Evolutionary conservation across 2,329 filamentous ascomycete species (phyloP), one percentile per base, ranked within the genome.

Genomic region (Didymella pomorum): DNA sequence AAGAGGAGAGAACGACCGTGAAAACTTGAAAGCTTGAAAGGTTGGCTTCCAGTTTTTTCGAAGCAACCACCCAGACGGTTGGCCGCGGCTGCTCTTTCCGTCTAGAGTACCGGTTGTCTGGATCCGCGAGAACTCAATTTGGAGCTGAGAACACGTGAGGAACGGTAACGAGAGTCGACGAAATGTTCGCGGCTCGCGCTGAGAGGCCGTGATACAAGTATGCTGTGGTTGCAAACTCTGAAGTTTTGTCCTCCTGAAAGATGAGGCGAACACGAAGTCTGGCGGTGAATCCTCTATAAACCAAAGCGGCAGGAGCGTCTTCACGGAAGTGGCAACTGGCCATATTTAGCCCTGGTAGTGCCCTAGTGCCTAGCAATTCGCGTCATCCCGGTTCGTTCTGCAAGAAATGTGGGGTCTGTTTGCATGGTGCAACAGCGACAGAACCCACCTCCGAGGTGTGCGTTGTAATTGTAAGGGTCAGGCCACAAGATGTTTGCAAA

Each of bases 281-380:
- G 52, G 53, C 21, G 57, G 56, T 54, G 53, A 50, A 41, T 20
- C 52, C 21, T 21, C 53, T 47, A 53, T 20, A 12, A 47, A 61
- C 57, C 29, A 49, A 66, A 65, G 49, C 25, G 58, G 63, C 46
- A 69, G 53, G 62, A 62, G 65, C 50, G 56, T 55, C 53, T 45
- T 39, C 33, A 44, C 33, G 37, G 52, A 62, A 62, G 66, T 48
- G 41, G 33, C 49, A 44, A 51, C n/a, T 52, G 35, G 55, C 59
- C 54, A 68, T 65, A 69, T 66, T 58, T 66, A 69, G 64, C 53
- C 51, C 56, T 46, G 28, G 55, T 57, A 46, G 52, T 63, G 41
- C 23, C 11, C 14, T 43, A 43, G 41, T 43, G 41, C 21, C 41
- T 26, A 43, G 41, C 21, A 42, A 43, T 12, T 31, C 61, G 62